Base-by-base conservation (phyloP, 176 grass and related monocot species). In the Guadua angustifolia region DNA sequence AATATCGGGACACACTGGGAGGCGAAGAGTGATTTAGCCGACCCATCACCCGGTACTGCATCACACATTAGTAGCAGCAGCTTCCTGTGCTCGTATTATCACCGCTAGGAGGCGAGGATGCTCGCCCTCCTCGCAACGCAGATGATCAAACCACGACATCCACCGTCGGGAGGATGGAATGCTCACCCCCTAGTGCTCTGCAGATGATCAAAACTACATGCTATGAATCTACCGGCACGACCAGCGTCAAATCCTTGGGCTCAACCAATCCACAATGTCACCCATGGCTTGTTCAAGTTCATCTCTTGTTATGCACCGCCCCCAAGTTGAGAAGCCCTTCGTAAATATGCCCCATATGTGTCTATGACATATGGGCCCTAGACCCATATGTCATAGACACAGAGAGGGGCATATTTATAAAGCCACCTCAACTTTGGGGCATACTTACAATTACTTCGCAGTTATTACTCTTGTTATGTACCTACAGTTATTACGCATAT, bases 221-320 rank as follows among this genome's bases (percentile, higher is more conserved):
- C 59, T 29, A 76, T 39, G 7, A n/a, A 70, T 32, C 17, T 19
- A 26, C 46, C 14, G 26, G 0, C 19, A 3, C 11, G 53, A 7
- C 16, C 60, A 2, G 36, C 42, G 26, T 89, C 78, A 89, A 16
- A 92, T 63, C 86, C 89, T 88, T 0, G 65, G 83, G 17, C 51
- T 74, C 18, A 94, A 32, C 95, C 93, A 98, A 71, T 79, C 83
- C 40, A 92, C 67, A 71, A 98, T 98, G 66, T 92, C 93, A 58
- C 78, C 36, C 73, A 98, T 89, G 14, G n/a, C n/a, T n/a, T n/a
- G n/a, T n/a, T n/a, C n/a, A n/a, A n/a, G n/a, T n/a, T n/a, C n/a
- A n/a, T n/a, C n/a, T n/a, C n/a, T n/a, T n/a, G n/a, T n/a, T n/a
- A n/a, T n/a, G n/a, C n/a, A n/a, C n/a, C n/a, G n/a, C n/a, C n/a